A percentile compares a stretch with the other conserved stretches of the same genome.
Conservation (phyloP, 768 basidiomycete species). For the Kwoniella dendrophila region DNA sequence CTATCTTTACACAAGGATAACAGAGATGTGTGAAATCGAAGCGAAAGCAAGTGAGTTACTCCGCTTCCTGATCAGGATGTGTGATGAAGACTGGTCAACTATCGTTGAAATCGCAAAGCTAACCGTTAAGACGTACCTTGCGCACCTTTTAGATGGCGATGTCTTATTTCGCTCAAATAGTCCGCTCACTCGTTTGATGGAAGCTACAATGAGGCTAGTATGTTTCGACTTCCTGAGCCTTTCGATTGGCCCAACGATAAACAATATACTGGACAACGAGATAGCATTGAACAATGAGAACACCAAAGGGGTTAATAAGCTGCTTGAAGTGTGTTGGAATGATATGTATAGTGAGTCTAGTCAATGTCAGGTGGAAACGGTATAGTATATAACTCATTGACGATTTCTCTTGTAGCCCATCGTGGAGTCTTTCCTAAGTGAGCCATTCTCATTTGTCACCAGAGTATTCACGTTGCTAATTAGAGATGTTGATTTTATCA, state of each 20-base stretch:
- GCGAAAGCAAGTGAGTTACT: conserved; percentile 15
- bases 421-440: conserved; percentile 28
- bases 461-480: neutral
- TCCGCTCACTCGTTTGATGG: conserved; percentile 27
- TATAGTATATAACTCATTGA: neutral
- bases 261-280: conserved; percentile 4
- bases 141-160: conserved; percentile 22
- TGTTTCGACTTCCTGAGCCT: conserved; percentile 17
- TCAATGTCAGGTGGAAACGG: neutral
- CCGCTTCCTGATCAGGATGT: neutral
- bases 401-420: conserved; percentile 2
- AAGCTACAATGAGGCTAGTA: conserved; percentile 25
- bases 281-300: conserved; percentile 12
- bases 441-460: neutral
- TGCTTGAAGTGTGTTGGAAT: conserved; percentile 20
- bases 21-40: conserved; percentile 24
- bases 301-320: neutral
- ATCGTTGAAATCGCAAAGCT: neutral
- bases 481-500: neutral
- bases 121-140: too few relatives aligned
- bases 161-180: conserved; percentile 29
- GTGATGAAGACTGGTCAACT: neutral
- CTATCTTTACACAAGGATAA: neutral
- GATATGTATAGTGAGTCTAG: conserved; percentile 29
- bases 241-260: conserved; percentile 23